Conservation (phyloP, 2,329 filamentous ascomycete genomes). For the Venturia pyrina region DNA sequence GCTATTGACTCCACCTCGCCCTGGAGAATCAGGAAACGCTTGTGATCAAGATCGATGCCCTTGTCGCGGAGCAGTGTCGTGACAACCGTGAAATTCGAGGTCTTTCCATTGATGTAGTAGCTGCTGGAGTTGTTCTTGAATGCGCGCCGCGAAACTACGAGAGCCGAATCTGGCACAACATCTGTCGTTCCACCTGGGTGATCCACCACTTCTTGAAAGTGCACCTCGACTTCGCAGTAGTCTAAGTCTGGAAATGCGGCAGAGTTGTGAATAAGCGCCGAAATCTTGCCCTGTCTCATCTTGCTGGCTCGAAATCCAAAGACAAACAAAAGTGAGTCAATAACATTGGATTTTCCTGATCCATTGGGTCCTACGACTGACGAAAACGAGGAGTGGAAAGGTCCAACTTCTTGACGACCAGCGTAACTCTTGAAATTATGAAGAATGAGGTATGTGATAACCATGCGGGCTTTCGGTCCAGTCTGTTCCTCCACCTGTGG, state of each 20-base stretch:
- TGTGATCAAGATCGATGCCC: constrained; percentile 93
- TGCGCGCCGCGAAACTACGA: constrained; percentile 81
- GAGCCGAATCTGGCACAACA: constrained; percentile 70
- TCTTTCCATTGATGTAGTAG: constrained; percentile 88
- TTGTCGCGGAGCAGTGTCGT: constrained; percentile 77
- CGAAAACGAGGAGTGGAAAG: constrained; percentile 94
- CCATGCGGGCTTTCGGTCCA: constrained; percentile 73
- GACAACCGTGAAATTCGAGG: constrained; percentile 86
- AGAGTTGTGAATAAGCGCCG: constrained; percentile 94
- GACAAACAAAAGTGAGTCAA: constrained; percentile 96
- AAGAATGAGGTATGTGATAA: constrained; percentile 84
- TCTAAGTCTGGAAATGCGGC: constrained; percentile 76
- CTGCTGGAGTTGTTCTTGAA: constrained; percentile 99
- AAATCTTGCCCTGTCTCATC: constrained; percentile 98
- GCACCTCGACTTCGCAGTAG: constrained; percentile 89
- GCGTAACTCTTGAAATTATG: constrained; percentile 99
- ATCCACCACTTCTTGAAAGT: constrained; percentile 93
- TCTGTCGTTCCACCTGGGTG: constrained; percentile 64
- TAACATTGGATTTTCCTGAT: constrained; percentile 97
- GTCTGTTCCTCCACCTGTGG: constrained; percentile 53
- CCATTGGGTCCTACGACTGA: constrained; percentile 97
- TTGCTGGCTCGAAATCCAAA: constrained; percentile 98
- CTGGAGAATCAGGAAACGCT: constrained; percentile 93
- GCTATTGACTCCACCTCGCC: constrained; percentile 98
- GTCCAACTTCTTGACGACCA: constrained; percentile 86